Evolutionary conservation across 2,329 filamentous ascomycete species (phyloP).

Genomic region (Emericellopsis cladophorae): DNA sequence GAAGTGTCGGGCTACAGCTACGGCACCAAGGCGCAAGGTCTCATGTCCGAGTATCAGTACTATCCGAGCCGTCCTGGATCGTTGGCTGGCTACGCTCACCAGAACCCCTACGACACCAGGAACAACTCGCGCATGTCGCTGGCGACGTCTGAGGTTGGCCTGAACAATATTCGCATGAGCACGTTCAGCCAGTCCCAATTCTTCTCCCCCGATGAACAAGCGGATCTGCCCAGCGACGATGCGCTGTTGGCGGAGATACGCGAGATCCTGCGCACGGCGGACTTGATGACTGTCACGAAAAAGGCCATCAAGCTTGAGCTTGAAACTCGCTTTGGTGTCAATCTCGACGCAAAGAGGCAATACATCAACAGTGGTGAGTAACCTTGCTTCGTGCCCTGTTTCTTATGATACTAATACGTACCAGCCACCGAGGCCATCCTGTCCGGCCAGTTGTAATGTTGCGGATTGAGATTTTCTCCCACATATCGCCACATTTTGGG

Average conservation of each 20-base stretch:
- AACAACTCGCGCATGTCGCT: conserved; percentile 64
- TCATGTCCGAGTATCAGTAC: conserved; percentile 58
- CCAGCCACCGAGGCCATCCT: conserved; percentile 66
- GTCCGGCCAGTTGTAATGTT: conserved; percentile 34
- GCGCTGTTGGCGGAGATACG: conserved; percentile 85
- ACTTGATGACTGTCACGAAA: conserved; percentile 97
- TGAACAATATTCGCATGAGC: conserved; percentile 38
- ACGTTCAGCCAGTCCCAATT: conserved; percentile 48
- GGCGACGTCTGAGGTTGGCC: conserved; percentile 55
- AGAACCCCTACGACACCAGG: conserved; percentile 33
- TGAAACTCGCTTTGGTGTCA: conserved; percentile 78
- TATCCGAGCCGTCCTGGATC: conserved; percentile 46
- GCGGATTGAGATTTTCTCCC: background rate
- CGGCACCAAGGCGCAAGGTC: conserved; percentile 65
- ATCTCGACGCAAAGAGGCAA: conserved; percentile 73
- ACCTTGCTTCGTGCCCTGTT: background rate
- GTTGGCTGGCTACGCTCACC: conserved; percentile 30
- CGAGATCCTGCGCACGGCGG: conserved; percentile 80
- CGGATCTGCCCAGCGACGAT: conserved; percentile 74
- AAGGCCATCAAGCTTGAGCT: conserved; percentile 94
- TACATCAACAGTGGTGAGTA: conserved; percentile 87
- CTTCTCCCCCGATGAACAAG: conserved; percentile 53
- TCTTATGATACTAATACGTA: conserved; percentile 6
- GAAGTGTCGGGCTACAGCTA: conserved; percentile 93
- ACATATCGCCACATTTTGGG: background rate